Evolutionary conservation across 139 green algal species (phyloP).

Genomic region (Tetraselmis striata): DNA sequence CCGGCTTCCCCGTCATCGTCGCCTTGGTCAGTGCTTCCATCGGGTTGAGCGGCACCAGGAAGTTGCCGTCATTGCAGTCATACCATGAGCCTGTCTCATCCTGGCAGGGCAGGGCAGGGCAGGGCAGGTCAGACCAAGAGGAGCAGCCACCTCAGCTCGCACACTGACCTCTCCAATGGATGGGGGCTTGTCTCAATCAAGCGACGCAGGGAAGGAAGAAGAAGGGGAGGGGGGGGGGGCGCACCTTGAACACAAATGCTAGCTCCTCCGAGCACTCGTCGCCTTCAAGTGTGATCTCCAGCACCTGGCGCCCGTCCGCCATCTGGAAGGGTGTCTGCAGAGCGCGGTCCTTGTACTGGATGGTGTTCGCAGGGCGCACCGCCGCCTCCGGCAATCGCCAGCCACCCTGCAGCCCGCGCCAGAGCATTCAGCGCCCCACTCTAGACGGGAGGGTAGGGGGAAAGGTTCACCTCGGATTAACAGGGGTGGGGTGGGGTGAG

Average conservation of each 20-base stretch:
- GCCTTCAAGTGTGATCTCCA: slow-evolving; percentile 46
- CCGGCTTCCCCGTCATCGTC: slow-evolving; percentile 9
- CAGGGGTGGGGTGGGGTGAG: too few relatives aligned
- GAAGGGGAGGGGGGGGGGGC: not conserved
- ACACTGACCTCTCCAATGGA: too few relatives aligned
- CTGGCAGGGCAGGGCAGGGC: too few relatives aligned
- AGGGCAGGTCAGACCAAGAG: too few relatives aligned
- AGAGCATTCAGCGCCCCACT: not conserved
- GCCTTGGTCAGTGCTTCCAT: not conserved
- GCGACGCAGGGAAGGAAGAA: not conserved
- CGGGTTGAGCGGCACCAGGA: slow-evolving; percentile 57
- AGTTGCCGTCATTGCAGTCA: slow-evolving; percentile 80
- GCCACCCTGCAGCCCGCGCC: slow-evolving; percentile 42
- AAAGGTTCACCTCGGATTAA: not conserved
- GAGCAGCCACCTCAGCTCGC: too few relatives aligned
- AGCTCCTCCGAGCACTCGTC: slow-evolving; percentile 71
- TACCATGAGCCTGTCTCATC: slow-evolving; percentile 38
- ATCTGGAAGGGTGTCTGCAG: slow-evolving; percentile 85
- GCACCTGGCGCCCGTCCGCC: slow-evolving; percentile 10
- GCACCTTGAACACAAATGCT: slow-evolving; percentile 91
- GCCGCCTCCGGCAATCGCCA: slow-evolving; percentile 69
- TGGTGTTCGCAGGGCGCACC: slow-evolving; percentile 67
- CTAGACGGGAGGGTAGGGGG: not conserved
- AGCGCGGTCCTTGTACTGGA: slow-evolving; percentile 89
- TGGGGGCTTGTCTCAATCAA: not conserved